Conservation (phyloP, 345 rosid genomes). For the Carallia pectinifolia region DNA sequence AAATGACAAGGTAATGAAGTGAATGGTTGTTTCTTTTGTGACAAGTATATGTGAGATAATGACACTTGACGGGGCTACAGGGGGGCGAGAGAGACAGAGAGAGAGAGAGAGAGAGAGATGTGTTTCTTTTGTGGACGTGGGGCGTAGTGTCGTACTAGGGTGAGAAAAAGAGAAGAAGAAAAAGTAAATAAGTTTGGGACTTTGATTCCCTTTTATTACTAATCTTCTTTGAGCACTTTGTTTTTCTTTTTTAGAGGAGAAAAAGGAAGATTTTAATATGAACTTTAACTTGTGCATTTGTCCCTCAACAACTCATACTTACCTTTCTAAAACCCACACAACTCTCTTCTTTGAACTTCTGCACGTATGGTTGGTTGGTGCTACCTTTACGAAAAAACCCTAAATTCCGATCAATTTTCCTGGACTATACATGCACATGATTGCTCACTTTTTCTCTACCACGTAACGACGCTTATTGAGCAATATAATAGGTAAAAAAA, state of each 20-base stretch:
- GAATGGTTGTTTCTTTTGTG: slow-evolving; percentile 69
- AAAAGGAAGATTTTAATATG: slow-evolving; percentile 21
- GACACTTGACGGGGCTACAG: slow-evolving; percentile 53
- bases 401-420: background rate
- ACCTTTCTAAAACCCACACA: slow-evolving; percentile 26
- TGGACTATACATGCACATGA: background rate
- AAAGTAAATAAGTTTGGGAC: slow-evolving; percentile 16
- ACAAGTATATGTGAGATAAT: slow-evolving; percentile 80
- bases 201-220: slow-evolving; percentile 26
- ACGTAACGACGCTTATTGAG: too few relatives aligned
- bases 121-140: slow-evolving; percentile 64
- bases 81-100: slow-evolving; percentile 19
- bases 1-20: slow-evolving; percentile 51
- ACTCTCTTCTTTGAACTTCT: slow-evolving; percentile 2
- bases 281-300: slow-evolving; percentile 36
- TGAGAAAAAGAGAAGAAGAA: slow-evolving; percentile 18
- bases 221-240: slow-evolving; percentile 4
- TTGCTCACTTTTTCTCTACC: background rate
- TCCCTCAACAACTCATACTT: slow-evolving; percentile 41
- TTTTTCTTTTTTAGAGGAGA: slow-evolving; percentile 10
- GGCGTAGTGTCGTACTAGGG: slow-evolving; percentile 41
- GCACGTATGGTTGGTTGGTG: background rate
- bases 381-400: slow-evolving; percentile 1
- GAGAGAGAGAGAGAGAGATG: slow-evolving; percentile 23
- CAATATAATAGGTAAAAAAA: too few relatives aligned